Percentiles rank a stretch among this genome's conserved stretches.
These are phyloP conservation scores for Penicillium sp. DNA, from an alignment of 2,329 filamentous ascomycete species.

Conservation along the genomic window DNA sequence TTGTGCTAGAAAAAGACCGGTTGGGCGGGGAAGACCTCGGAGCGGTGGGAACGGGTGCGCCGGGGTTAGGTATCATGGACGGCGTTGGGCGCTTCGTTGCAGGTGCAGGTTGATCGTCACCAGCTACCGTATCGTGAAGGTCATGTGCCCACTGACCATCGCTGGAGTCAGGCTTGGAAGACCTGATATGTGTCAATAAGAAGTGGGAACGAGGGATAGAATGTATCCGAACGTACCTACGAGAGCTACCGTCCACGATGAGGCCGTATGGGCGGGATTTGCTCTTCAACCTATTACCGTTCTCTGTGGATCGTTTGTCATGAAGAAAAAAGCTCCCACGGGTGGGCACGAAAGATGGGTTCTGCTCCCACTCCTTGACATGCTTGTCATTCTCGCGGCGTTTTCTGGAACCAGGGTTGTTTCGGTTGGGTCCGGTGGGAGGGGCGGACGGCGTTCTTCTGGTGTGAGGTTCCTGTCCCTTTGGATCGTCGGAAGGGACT, in stretches of 20 bases:
- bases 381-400: constrained; percentile 88
- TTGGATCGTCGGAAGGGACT: constrained; percentile 51
- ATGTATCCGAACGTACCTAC: constrained; percentile 37
- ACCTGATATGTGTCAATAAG: constrained; percentile 37
- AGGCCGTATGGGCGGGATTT: constrained; percentile 55
- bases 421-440: constrained; percentile 43
- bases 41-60: constrained; percentile 40
- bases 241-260: constrained; percentile 43
- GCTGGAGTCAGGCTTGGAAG: constrained; percentile 51
- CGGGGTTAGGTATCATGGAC: constrained; percentile 29
- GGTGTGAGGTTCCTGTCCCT: constrained; percentile 26
- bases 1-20: constrained; percentile 75
- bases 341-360: constrained; percentile 91
- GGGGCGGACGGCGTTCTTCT: constrained; percentile 42
- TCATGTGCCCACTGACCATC: constrained; percentile 87
- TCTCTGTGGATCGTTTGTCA: constrained; percentile 78
- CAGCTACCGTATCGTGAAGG: constrained; percentile 69
- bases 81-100: constrained; percentile 30
- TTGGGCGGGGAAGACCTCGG: constrained; percentile 65
- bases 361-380: constrained; percentile 78
- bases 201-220: neutral
- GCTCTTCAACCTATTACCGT: constrained; percentile 66
- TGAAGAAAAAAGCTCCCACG: constrained; percentile 96
- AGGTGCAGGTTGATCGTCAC: constrained; percentile 38
- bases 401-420: constrained; percentile 64